Conservation (phyloP, 495 filamentous ascomycete genomes). For the Antarctomyces pellizariae region DNA sequence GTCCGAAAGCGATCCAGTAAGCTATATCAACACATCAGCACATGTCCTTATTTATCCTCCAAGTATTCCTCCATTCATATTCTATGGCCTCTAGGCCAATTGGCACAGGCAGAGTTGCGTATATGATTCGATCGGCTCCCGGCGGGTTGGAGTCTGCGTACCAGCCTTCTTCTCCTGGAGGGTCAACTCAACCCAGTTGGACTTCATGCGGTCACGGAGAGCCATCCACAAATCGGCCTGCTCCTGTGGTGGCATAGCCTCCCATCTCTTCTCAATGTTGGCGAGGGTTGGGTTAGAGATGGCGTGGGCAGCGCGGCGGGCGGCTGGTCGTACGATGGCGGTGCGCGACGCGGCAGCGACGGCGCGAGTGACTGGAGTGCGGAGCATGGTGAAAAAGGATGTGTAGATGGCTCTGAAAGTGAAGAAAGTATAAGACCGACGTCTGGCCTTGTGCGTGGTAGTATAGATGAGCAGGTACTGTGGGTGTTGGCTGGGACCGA, state of each 20-base stretch:
- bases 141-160: conserved; percentile 30
- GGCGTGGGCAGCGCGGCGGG: conserved; percentile 48
- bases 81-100: too few species aligned
- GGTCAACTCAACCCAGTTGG: conserved; percentile 83
- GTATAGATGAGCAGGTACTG: too few species aligned
- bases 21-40: conserved; percentile 25
- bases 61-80: not conserved
- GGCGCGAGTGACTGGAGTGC: not conserved
- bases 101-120: too few species aligned
- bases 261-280: conserved; percentile 99
- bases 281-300: conserved; percentile 93
- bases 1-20: conserved; percentile 95
- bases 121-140: too few species aligned
- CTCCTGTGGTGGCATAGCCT: conserved; percentile 87
- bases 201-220: conserved; percentile 94
- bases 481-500: too few species aligned
- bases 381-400: conserved; percentile 1
- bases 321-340: conserved; percentile 15
- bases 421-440: too few species aligned
- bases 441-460: too few species aligned
- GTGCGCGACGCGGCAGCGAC: conserved; percentile 17
- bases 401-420: conserved; percentile 1
- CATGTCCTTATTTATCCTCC: too few species aligned
- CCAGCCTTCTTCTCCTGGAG: conserved; percentile 95
- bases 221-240: conserved; percentile 98